A percentile compares a stretch with the other conserved stretches of the same genome.
Evolutionary conservation across 441 rosid genomes (phyloP).

Genomic region (Populus tomentosa): DNA sequence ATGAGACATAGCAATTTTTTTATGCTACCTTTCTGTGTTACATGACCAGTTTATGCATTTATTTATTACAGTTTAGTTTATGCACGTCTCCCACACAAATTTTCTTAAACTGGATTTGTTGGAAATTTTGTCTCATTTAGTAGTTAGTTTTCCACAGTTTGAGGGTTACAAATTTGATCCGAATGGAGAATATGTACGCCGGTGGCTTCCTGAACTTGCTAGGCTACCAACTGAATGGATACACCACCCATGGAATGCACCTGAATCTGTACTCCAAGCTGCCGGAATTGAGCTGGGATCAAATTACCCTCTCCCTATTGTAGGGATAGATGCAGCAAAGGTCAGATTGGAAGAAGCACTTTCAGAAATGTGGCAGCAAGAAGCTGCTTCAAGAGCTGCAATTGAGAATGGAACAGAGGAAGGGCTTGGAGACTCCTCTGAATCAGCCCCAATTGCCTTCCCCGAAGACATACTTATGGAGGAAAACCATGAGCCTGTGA

Average conservation of each 20-base stretch:
- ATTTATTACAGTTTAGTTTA: background rate
- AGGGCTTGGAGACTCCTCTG: constrained; percentile 95
- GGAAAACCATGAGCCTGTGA: constrained; percentile 60
- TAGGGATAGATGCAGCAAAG: constrained; percentile 80
- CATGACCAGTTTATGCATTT: background rate
- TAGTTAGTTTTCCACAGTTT: constrained; percentile 39
- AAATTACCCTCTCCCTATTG: constrained; percentile 87
- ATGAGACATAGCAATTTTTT: constrained; percentile 2
- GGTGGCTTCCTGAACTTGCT: constrained; percentile 98
- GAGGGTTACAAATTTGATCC: constrained; percentile 96
- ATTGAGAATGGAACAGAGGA: constrained; percentile 90
- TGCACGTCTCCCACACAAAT: constrained; percentile 1
- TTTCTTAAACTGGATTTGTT: background rate
- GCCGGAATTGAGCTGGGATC: constrained; percentile 98
- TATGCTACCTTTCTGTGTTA: background rate
- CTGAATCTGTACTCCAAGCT: constrained; percentile 85
- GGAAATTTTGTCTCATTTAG: constrained; percentile 5
- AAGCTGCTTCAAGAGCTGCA: constrained; percentile 92
- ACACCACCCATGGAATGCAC: constrained; percentile 98
- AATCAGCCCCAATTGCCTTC: constrained; percentile 54
- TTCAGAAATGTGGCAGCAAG: constrained; percentile 87
- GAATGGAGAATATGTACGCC: constrained; percentile 82
- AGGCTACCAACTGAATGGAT: constrained; percentile 99
- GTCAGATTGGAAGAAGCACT: constrained; percentile 82
- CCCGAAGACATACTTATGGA: constrained; percentile 82